phyloP scores from a whole-genome alignment of 148 eudicot species.

The Rhododendron ovatum region DNA sequence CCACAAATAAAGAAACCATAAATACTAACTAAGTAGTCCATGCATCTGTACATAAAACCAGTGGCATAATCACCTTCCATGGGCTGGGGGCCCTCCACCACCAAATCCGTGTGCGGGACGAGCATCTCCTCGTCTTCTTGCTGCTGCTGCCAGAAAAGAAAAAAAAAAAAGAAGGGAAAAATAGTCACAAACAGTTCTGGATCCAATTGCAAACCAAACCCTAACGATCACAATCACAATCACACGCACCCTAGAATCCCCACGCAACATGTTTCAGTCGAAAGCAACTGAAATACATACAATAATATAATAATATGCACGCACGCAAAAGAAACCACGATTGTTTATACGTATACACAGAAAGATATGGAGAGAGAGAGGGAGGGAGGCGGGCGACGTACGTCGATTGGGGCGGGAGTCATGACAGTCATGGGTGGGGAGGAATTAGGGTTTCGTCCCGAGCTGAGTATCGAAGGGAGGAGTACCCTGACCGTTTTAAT shows the following conservation, averaged over 20 bases:
- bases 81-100: constrained; percentile 61
- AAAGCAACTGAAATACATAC: background rate
- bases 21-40: background rate
- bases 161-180: constrained; percentile 4
- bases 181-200: background rate
- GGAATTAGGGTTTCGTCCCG: background rate
- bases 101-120: constrained; percentile 59
- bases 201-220: constrained; percentile 14
- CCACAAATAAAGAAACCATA: background rate
- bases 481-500: background rate
- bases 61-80: constrained; percentile 65
- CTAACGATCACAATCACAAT: constrained; percentile 9
- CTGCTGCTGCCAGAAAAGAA: constrained; percentile 22
- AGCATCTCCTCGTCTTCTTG: constrained; percentile 91
- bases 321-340: background rate
- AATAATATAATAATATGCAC: background rate
- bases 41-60: constrained; percentile 14
- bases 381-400: constrained; percentile 15
- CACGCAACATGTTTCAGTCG: constrained; percentile 4
- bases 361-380: background rate
- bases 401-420: constrained; percentile 64
- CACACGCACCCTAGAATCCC: constrained; percentile 9
- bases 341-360: background rate
- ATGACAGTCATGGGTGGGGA: constrained; percentile 47
- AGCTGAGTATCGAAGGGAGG: background rate